Evolutionary conservation across 2,329 filamentous ascomycete genomes (phyloP), one percentile per base, ranked within the genome.

Genomic region (Penicillium sp.): DNA sequence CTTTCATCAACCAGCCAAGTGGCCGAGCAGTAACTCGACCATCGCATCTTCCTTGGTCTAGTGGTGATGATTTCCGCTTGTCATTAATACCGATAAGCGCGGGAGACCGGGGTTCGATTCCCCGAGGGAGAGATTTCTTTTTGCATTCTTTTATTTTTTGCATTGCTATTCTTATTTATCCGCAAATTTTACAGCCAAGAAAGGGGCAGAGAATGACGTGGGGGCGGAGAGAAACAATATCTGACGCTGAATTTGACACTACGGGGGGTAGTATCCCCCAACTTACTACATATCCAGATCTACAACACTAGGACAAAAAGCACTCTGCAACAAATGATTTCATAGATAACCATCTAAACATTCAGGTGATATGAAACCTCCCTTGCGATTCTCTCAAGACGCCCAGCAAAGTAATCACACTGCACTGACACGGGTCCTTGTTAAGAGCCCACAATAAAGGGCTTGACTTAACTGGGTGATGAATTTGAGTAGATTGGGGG

Each of bases 51-150:
- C 65, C 65, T 67, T 72, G 71, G 70, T 72, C 70, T 73, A 73
- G 71, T 73, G 70, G 71, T 73, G 70, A 72, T 73, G 71, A 72
- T 72, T 69, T 73, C 70, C 72, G 70, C 70, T 72, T 73, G 70
- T 72, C 71, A 72, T 59, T 64, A 68, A 59, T 5, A 63, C 60
- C 44, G 58, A 63, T 60, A 63, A 70, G 70, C 70, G 70, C 72
- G 70, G 71, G 65, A 70, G 70, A 70, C 72, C 71, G 68, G 68
- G 68, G 70, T 73, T 72, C 70, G 70, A 73, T 73, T 71, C 71
- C 68, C 65, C 65, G 41, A 54, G 47, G 49, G 49, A 51, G 49
- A 51, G 49, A 51, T 52, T 45, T 52, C 29, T 52, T 45, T 44
- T 43, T 43, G 5, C 2, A 1, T 1, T 21, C 1, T 19, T 31